A percentile compares a stretch with the other conserved stretches of the same genome.
These are phyloP conservation scores for apple (Malus domestica) DNA, from an alignment of 306 rosid species.

Conservation along the genomic window ASM211411v1 NC_041798.1:38534001-38534500, in stretches of 20 bases:
- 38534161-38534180: too few relatives aligned
- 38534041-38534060: slow-evolving; percentile 58
- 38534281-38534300: too few relatives aligned
- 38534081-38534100: slow-evolving; percentile 62
- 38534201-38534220: too few relatives aligned
- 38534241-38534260: too few relatives aligned
- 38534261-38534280: too few relatives aligned
- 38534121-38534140: slow-evolving; percentile 5
- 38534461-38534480: neutral
- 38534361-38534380: neutral
- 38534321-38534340: neutral
- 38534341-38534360: neutral
- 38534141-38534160: slow-evolving; percentile 7
- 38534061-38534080: slow-evolving; percentile 57
- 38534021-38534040: slow-evolving; percentile 52
- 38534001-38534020: slow-evolving; percentile 73
- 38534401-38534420: neutral
- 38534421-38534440: neutral
- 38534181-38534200: too few relatives aligned
- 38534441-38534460: neutral
- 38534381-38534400: neutral
- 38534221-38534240: too few relatives aligned
- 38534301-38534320: too few relatives aligned
- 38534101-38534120: slow-evolving; percentile 62
- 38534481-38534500: neutral